phyloP scores from a whole-genome alignment of 2,329 filamentous ascomycete genomes.

The Simplicillium sp. region DNA sequence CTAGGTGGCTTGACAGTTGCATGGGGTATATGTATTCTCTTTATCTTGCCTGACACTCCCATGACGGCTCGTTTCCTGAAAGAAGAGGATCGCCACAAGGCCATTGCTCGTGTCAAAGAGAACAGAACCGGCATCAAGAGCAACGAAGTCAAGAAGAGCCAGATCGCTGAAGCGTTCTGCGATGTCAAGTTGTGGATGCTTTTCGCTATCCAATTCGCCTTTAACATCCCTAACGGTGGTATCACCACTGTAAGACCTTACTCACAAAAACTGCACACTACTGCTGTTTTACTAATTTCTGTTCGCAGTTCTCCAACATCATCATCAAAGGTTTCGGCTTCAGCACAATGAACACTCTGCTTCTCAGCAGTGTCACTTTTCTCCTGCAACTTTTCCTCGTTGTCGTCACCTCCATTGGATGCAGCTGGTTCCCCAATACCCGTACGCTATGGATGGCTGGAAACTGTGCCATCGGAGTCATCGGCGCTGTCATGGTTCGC shows the following conservation, averaged over 20 bases:
- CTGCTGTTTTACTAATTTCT: not conserved
- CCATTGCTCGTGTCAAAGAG: slow-evolving; percentile 16
- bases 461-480: slow-evolving; percentile 10
- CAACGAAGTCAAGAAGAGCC: slow-evolving; percentile 15
- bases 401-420: slow-evolving; percentile 11
- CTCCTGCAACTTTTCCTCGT: slow-evolving; percentile 15
- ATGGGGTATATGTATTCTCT: not conserved
- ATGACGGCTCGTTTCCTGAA: slow-evolving; percentile 40
- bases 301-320: slow-evolving; percentile 16
- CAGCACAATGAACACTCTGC: slow-evolving; percentile 10
- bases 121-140: slow-evolving; percentile 26
- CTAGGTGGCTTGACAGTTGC: not conserved
- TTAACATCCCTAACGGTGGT: slow-evolving; percentile 20
- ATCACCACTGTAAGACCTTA: slow-evolving; percentile 12
- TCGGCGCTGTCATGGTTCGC: slow-evolving; percentile 15
- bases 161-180: slow-evolving; percentile 13
- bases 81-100: slow-evolving; percentile 16
- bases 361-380: slow-evolving; percentile 12
- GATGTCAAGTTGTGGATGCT: slow-evolving; percentile 17
- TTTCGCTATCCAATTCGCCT: slow-evolving; percentile 13
- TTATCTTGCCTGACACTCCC: not conserved
- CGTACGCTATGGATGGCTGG: slow-evolving; percentile 16
- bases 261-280: not conserved
- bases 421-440: slow-evolving; percentile 13
- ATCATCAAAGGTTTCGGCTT: slow-evolving; percentile 15